Evolutionary conservation across 2,329 filamentous ascomycete genomes (phyloP), one percentile per base, ranked within the genome.

Genomic region (Mycocentrospora acerina): DNA sequence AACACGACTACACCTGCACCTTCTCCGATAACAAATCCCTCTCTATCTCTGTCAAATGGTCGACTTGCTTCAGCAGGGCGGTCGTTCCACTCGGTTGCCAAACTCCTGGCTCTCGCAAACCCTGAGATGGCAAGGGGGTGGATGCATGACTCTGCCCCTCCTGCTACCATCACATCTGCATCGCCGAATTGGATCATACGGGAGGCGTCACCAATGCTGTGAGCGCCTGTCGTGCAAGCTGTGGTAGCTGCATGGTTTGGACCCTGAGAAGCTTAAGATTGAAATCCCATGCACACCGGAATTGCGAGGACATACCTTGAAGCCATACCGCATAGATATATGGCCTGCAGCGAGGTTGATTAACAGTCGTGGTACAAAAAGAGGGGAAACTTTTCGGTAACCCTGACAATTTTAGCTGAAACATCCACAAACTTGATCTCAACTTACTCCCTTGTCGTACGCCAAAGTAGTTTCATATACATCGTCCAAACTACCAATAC

Each of bases 311-410:
- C 8, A 13, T 60, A 79, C 77, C 59, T 77, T 81, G 60, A 98
- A 86, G 13, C 89, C 88, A 69, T 93, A 83, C 55, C 83, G 86
- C 83, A 98, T 97, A 17, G 91, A 91, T 25, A 97, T 83, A 63
- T 97, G 91, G 1, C 93, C 93, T 8, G 93, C 93, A 1, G 88
- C 93, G 52, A 98, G 80, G 64, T 98, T 98, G 70, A 95, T 95
- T 33, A 98, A 77, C 7, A 97, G 82, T 53, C 88, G 86, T 6
- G 93, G 93, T 7, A 97, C 90, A 61, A 98, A 97, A 3, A 95
- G 72, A 1, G 93, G 93, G 24, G 90, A 95, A 2, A 97, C 87
- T 60, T 93, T 95, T 54, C 81, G 88, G 66, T 96, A 95, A 48
- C 91, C 91, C 88, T 93, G 31, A 4, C 4, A 11, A 11, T 12